Percentiles rank a stretch among this genome's conserved stretches.
These are phyloP conservation scores for Penicillium sp. DNA, from an alignment of 2,329 filamentous ascomycete species.

Conservation along the genomic window DNA sequence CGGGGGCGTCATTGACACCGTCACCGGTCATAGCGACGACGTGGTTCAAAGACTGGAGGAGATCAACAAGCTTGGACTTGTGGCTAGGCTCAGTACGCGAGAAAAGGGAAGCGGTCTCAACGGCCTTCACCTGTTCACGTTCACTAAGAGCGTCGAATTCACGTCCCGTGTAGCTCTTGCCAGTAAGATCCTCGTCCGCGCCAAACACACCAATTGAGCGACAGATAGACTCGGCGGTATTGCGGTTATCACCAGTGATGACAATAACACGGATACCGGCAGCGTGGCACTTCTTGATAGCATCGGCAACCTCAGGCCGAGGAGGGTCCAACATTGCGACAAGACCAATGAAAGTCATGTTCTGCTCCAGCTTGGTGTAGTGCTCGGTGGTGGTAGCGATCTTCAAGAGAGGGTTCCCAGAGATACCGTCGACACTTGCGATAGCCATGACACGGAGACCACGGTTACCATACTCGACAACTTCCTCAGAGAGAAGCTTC, in stretches of 20 bases:
- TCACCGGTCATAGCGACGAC: conserved; percentile 99
- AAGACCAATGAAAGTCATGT: conserved; percentile 89
- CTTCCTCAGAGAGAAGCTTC: conserved; percentile 70
- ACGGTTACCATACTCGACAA: conserved; percentile 85
- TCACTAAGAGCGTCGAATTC: conserved; percentile 86
- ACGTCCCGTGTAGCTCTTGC: conserved; percentile 92
- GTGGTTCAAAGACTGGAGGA: conserved; percentile 87
- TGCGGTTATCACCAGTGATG: conserved; percentile 96
- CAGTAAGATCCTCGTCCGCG: conserved; percentile 72
- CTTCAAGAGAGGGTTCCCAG: conserved; percentile 65
- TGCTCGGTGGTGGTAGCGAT: conserved; percentile 78
- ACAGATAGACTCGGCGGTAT: conserved; percentile 96
- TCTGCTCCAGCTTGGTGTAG: conserved; percentile 84
- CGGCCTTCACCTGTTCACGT: conserved; percentile 76
- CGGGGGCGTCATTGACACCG: conserved; percentile 96
- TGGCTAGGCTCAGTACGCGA: conserved; percentile 93
- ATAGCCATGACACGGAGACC: conserved; percentile 94
- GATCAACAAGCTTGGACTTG: conserved; percentile 96
- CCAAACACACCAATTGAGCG: conserved; percentile 94
- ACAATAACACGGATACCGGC: conserved; percentile 96
- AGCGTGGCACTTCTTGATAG: conserved; percentile 83
- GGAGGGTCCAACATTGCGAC: conserved; percentile 97
- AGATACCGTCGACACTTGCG: conserved; percentile 76
- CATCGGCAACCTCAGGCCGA: conserved; percentile 81
- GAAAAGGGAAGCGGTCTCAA: conserved; percentile 83